Evolutionary conservation across 2,329 filamentous ascomycete genomes (phyloP), one percentile per base, ranked within the genome.

Genomic region (Thermothelomyces thermophilus): DNA sequence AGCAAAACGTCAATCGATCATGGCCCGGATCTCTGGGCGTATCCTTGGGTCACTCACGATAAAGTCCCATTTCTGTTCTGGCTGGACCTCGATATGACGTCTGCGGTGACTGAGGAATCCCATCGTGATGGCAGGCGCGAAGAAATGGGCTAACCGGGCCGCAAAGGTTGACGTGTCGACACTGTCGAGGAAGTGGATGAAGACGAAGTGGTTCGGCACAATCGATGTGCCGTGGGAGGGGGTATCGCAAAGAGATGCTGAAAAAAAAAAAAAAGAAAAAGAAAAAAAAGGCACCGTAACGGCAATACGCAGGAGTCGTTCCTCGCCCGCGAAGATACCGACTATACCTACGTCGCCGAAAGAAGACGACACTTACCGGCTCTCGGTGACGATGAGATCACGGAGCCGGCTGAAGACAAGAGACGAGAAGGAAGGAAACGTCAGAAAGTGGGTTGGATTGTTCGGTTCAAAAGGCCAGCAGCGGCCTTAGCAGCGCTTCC

Each of bases 41-140:
- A 22, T 42, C 19, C 2, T 16, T 5, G 20, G 39, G 8, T 9
- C 6, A 24, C 84, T 64, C 71, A 89, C 86, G 65, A 97, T 90
- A 66, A 90, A 95, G 63, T 90, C 87, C 91, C 91, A 97, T 75
- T 90, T 86, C 71, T 93, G 88, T 69, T 96, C 91, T 53, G 87
- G 83, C 56, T 80, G 76, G 55, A 91, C 77, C 56, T 84, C 76
- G 58, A 74, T 77, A 64, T 73, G 66, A 64, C 86, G 85, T 50
- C 73, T 73, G 45, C 76, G 70, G 58, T 82, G 78, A 56, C 80
- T 77, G 59, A 79, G 73, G 64, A 83, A 86, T 59, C 78, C 75
- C 86, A 90, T 89, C 43, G 63, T 77, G 65, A 41, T 33, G 48
- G 46, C 20, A 41, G 50, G 50, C 43, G 51, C 53, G 44, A 36